Conservation (phyloP, 768 basidiomycete genomes). For the Lentinus tigrinus region DNA sequence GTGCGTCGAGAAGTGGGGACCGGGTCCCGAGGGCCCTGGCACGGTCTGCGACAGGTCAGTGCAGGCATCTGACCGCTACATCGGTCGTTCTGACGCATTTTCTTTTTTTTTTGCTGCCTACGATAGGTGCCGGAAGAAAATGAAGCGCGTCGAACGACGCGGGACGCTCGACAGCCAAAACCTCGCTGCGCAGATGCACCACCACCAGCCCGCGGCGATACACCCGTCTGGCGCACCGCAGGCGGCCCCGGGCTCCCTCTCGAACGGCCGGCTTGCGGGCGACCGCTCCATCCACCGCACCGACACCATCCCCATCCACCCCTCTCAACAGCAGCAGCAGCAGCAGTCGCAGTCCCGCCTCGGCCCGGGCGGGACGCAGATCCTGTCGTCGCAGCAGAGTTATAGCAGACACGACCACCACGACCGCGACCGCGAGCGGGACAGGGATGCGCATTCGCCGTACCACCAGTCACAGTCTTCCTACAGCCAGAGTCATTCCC, state of each 20-base stretch:
- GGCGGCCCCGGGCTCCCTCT: slow-evolving; percentile 13
- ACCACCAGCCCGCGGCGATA: slow-evolving; percentile 22
- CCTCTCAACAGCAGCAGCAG: slow-evolving; percentile 10
- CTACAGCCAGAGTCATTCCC: neutral
- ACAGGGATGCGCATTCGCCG: slow-evolving; percentile 12
- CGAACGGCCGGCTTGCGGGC: slow-evolving; percentile 16
- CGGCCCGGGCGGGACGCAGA: slow-evolving; percentile 26
- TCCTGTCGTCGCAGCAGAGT: slow-evolving; percentile 9
- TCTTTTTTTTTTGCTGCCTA: too few relatives aligned
- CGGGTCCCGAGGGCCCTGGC: slow-evolving; percentile 79
- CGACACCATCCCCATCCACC: slow-evolving; percentile 29
- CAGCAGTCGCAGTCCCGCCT: slow-evolving; percentile 5
- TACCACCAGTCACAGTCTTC: slow-evolving; percentile 9
- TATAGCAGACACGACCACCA: slow-evolving; percentile 15
- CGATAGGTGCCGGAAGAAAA: slow-evolving; percentile 79
- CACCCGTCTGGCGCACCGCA: slow-evolving; percentile 23
- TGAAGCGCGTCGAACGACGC: slow-evolving; percentile 79
- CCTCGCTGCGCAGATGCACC: slow-evolving; percentile 19
- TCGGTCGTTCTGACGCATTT: neutral
- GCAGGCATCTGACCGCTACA: neutral
- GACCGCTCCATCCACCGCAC: slow-evolving; percentile 22
- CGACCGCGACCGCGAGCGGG: slow-evolving; percentile 17
- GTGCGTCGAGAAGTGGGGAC: slow-evolving; percentile 88
- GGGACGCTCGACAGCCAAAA: slow-evolving; percentile 54
- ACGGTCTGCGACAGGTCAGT: slow-evolving; percentile 78